These are phyloP conservation scores for Amanita fuliginea DNA, from an alignment of 768 basidiomycete genomes.

Conservation along the genomic window DNA sequence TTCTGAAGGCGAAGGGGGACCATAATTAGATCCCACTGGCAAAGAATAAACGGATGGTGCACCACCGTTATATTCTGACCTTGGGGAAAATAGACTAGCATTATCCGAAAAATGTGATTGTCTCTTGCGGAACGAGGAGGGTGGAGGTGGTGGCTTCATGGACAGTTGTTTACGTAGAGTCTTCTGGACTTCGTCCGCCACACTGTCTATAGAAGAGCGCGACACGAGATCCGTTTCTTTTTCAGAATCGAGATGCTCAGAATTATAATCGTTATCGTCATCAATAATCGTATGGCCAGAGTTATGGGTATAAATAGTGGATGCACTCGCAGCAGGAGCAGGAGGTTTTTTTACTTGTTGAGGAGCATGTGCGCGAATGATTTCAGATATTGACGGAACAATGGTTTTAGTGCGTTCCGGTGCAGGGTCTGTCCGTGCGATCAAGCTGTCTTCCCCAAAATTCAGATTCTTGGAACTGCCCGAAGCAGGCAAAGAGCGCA, in stretches of 20 bases:
- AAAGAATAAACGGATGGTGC: constrained; percentile 40
- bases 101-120: constrained; percentile 48
- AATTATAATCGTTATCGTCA: constrained; percentile 47
- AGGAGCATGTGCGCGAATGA: constrained; percentile 75
- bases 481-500: constrained; percentile 4
- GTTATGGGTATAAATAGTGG: constrained; percentile 37
- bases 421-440: constrained; percentile 13
- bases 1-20: constrained; percentile 38
- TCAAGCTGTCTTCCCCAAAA: constrained; percentile 11
- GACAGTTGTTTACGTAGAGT: constrained; percentile 54
- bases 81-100: constrained; percentile 41
- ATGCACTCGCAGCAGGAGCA: constrained; percentile 32
- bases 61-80: constrained; percentile 36
- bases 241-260: constrained; percentile 32
- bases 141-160: constrained; percentile 25
- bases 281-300: constrained; percentile 34
- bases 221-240: constrained; percentile 59
- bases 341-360: constrained; percentile 34
- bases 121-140: constrained; percentile 34
- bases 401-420: constrained; percentile 32
- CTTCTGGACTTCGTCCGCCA: constrained; percentile 70
- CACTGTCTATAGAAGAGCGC: constrained; percentile 81
- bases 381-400: constrained; percentile 80
- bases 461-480: constrained; percentile 5
- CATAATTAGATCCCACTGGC: constrained; percentile 34